Percentiles rank a stretch among this genome's conserved stretches.
phyloP scores from a whole-genome alignment of 1,284 basidiomycete genomes.

The Gymnopus androsaceus region DNA sequence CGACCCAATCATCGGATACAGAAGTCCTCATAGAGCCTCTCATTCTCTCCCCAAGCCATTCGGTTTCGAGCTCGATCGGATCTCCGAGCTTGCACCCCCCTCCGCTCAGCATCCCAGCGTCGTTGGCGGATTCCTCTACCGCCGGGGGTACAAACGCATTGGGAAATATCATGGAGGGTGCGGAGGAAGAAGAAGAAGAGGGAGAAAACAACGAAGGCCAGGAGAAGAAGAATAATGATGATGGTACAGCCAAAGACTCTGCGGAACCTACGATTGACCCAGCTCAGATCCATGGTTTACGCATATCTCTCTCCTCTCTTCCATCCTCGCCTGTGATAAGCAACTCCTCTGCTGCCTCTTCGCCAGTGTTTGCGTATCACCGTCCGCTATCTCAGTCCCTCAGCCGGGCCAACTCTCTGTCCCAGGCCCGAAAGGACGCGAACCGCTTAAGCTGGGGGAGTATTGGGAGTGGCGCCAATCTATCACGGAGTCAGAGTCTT shows the following conservation, averaged over 20 bases:
- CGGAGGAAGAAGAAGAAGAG: conserved; percentile 52
- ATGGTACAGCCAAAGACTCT: conserved; percentile 22
- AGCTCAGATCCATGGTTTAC: conserved; percentile 59
- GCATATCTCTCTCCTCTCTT: conserved; percentile 48
- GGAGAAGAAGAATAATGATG: conserved; percentile 20
- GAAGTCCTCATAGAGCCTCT: conserved; percentile 34
- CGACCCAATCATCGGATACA: conserved; percentile 7
- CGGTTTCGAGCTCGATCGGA: conserved; percentile 3
- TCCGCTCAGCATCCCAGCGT: conserved; percentile 38
- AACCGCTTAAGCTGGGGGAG: conserved; percentile 11
- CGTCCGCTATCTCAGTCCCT: neutral
- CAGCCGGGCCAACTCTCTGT: conserved; percentile 1
- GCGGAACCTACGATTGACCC: conserved; percentile 31
- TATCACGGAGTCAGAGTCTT: neutral
- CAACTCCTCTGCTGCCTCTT: neutral
- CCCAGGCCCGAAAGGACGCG: neutral
- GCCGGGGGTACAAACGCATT: conserved; percentile 37
- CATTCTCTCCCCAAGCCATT: conserved; percentile 26
- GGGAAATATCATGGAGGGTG: conserved; percentile 56
- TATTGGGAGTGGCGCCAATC: neutral
- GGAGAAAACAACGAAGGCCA: conserved; percentile 36
- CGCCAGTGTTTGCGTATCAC: conserved; percentile 2
- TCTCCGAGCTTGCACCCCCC: conserved; percentile 29
- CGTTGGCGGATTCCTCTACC: conserved; percentile 22
- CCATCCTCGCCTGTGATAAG: conserved; percentile 25